Percentiles rank a stretch among this genome's conserved stretches.
These are phyloP conservation scores for Boletus bicolor DNA, from an alignment of 768 basidiomycete genomes.

Conservation along the genomic window DNA sequence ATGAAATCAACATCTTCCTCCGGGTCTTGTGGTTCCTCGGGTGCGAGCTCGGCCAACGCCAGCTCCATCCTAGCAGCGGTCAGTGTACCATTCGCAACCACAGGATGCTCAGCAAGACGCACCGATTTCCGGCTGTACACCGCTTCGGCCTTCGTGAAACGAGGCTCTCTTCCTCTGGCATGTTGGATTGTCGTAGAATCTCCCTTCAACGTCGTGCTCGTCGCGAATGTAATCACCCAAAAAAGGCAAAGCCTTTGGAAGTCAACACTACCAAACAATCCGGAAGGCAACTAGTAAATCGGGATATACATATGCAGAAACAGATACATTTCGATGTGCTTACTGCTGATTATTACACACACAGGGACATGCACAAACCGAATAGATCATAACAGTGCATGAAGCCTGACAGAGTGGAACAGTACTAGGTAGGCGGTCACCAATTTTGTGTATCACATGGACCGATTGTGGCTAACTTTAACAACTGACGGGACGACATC, in stretches of 20 bases:
- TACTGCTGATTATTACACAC: too few species aligned
- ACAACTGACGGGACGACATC: constrained; percentile 48
- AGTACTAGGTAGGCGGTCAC: too few species aligned
- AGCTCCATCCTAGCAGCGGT: constrained; percentile 60
- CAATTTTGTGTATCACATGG: too few species aligned
- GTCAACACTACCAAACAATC: constrained; percentile 17
- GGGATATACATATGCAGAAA: too few species aligned
- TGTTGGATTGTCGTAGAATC: neutral
- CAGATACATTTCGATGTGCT: too few species aligned
- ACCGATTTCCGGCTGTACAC: constrained; percentile 81
- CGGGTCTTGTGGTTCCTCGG: constrained; percentile 50
- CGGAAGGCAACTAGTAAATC: too few species aligned
- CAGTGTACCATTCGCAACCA: constrained; percentile 1
- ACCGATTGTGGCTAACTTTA: too few species aligned
- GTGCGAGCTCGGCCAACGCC: constrained; percentile 57
- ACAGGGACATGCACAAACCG: too few species aligned
- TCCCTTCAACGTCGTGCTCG: neutral
- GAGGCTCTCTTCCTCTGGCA: constrained; percentile 27
- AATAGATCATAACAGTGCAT: too few species aligned
- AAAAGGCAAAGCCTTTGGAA: constrained; percentile 10
- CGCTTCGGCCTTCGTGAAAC: constrained; percentile 60
- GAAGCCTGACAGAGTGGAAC: too few species aligned
- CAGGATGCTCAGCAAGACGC: constrained; percentile 6
- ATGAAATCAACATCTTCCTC: constrained; percentile 78
- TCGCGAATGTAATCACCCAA: neutral